Evolutionary conservation across 352 stramenopile genomes (phyloP), one percentile per base, ranked within the genome.

Genomic region (Pilasporangium apinafurcum): DNA sequence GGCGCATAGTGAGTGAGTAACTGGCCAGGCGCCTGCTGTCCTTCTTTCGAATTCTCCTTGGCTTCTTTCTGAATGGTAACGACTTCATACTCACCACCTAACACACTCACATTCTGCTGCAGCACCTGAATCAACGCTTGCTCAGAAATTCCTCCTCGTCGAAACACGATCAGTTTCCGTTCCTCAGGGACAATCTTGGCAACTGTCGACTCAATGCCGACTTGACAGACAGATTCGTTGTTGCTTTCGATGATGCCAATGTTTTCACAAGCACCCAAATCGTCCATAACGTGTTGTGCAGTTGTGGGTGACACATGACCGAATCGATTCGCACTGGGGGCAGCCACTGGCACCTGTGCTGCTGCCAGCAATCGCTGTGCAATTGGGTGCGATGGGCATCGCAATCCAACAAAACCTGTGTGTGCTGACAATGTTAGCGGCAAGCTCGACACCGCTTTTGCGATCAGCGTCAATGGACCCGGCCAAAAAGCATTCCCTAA

Each of bases 241-340:
- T 47, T 67, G 12, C 80, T 72, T 48, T 95, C 77, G 34, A 96
- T 57, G 44, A 89, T 63, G 31, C 96, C 83, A 45, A 95, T 85
- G 50, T 98, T 78, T 51, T 74, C 57, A 59, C 95, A 95, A 20
- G 67, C 56, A 4, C 89, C 83, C 26, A 99, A 70, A 63, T 99
- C 97, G 65, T 97, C 83, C 66, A 98, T 86, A 2, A 99, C 97
- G 62, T 99, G 96, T 36, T 84, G 53, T 4, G 96, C 94, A 7
- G 71, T 77, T 8, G 97, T 99, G 4, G 97, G 96, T 27, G 87
- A 98, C 28, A 99, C 96, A 53, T 99, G 96, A 10, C 96, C 96
- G 65, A 99, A 99, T 43, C 96, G 86, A 59, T 99, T 99, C 8
- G 97, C 97, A 62, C 86, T 98, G 1, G 97, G 97, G 20, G 96